These are phyloP conservation scores for Detonula confervacea DNA, from an alignment of 352 stramenopile genomes.

Conservation along the genomic window DNA sequence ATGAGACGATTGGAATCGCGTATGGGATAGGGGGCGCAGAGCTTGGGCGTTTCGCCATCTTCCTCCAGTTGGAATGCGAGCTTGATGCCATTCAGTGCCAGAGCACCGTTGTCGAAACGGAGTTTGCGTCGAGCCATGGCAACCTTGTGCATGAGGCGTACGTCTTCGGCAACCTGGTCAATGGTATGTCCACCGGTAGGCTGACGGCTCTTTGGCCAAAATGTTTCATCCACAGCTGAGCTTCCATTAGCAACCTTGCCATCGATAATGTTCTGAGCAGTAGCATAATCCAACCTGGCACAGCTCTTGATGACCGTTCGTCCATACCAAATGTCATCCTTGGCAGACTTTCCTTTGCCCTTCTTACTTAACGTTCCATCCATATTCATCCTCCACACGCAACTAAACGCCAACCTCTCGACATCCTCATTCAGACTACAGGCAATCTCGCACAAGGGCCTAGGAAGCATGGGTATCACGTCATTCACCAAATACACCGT, in stretches of 20 bases:
- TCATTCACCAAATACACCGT: constrained; percentile 97
- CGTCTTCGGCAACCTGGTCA: constrained; percentile 83
- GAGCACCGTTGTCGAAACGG: constrained; percentile 91
- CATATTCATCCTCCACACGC: constrained; percentile 96
- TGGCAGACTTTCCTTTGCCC: constrained; percentile 40
- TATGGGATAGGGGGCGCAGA: constrained; percentile 90
- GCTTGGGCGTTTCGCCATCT: constrained; percentile 90
- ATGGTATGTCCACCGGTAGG: constrained; percentile 79
- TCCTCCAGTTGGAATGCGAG: constrained; percentile 93
- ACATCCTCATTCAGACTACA: constrained; percentile 97
- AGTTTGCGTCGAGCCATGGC: constrained; percentile 87
- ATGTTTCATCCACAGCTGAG: constrained; percentile 79
- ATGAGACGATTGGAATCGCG: constrained; percentile 94
- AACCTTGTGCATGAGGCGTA: constrained; percentile 86
- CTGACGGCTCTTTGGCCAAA: constrained; percentile 81
- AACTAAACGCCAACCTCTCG: constrained; percentile 94
- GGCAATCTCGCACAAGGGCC: constrained; percentile 94
- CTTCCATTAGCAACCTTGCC: constrained; percentile 84
- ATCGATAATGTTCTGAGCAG: constrained; percentile 96
- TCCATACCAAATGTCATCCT: constrained; percentile 92
- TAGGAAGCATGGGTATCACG: constrained; percentile 95
- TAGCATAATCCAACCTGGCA: constrained; percentile 95
- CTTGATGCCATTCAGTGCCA: constrained; percentile 93
- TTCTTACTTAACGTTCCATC: constrained; percentile 92
- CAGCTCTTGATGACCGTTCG: constrained; percentile 98